These are phyloP conservation scores for Thalassiosira profunda DNA, from an alignment of 108 stramenopile species.

Conservation along the genomic window DNA sequence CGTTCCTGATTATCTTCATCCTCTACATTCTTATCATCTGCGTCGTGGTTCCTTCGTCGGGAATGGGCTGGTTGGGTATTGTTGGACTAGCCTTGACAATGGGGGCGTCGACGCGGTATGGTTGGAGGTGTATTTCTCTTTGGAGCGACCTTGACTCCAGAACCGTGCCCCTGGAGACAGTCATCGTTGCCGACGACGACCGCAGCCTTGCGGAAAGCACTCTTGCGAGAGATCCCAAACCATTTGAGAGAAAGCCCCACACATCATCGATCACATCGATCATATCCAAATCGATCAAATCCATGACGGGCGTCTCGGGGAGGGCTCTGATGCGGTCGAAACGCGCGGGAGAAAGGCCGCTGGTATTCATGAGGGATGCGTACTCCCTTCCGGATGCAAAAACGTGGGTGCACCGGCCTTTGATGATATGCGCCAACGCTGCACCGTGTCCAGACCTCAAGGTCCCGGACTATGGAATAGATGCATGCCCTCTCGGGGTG, in stretches of 20 bases:
- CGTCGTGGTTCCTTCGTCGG: neutral
- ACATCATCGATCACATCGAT: neutral
- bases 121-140: neutral
- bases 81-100: conserved; percentile 1
- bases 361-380: conserved; percentile 24
- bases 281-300: neutral
- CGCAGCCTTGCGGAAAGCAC: neutral
- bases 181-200: neutral
- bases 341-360: neutral
- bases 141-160: conserved; percentile 17
- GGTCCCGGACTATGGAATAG: conserved; percentile 23
- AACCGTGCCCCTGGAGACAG: neutral
- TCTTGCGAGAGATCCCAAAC: neutral
- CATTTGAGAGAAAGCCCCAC: too few relatives aligned
- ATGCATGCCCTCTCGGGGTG: conserved; percentile 29
- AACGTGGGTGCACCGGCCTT: conserved; percentile 49
- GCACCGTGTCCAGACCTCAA: conserved; percentile 23
- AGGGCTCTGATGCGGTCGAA: neutral
- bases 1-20: conserved; percentile 12
- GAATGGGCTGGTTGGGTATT: conserved; percentile 12
- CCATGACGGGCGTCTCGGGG: neutral
- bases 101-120: neutral
- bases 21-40: conserved; percentile 6
- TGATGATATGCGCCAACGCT: conserved; percentile 49
- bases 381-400: conserved; percentile 29